phyloP scores from a whole-genome alignment of 148 eudicot genomes.

The Rhododendron griersonianum region DNA sequence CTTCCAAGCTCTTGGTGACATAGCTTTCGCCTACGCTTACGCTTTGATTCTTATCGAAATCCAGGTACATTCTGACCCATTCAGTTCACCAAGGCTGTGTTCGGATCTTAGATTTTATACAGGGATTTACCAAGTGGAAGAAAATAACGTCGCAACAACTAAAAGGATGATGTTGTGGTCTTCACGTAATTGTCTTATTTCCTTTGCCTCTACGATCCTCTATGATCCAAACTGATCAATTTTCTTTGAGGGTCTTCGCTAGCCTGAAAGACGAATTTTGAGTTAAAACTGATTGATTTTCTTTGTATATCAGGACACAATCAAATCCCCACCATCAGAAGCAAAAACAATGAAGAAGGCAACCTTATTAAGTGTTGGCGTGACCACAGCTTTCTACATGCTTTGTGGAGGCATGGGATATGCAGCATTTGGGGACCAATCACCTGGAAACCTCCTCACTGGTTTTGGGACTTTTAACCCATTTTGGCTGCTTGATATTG shows the following conservation, averaged over 20 bases:
- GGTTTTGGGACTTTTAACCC: constrained; percentile 56
- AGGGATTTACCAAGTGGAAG: not conserved
- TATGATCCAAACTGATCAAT: not conserved
- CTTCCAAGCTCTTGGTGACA: constrained; percentile 56
- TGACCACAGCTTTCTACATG: constrained; percentile 49
- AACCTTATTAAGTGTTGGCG: constrained; percentile 30
- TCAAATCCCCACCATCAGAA: constrained; percentile 48
- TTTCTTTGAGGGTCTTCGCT: not conserved
- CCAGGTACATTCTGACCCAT: constrained; percentile 9
- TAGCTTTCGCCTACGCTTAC: constrained; percentile 53
- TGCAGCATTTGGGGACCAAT: constrained; percentile 50
- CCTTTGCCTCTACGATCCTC: not conserved
- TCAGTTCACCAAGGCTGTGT: not conserved
- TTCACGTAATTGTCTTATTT: not conserved
- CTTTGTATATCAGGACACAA: constrained; percentile 34
- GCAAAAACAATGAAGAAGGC: constrained; percentile 54
- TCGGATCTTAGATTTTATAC: not conserved
- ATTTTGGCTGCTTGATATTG: constrained; percentile 50
- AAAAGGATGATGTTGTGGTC: not conserved
- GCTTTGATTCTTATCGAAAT: constrained; percentile 52
- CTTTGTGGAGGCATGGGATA: constrained; percentile 54
- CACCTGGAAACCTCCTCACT: constrained; percentile 53
- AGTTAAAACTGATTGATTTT: not conserved
- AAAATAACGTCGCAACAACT: not conserved
- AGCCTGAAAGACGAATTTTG: not conserved